Base-by-base conservation (phyloP, 75 land plant genomes). In the Ceratopteris richardii region DNA sequence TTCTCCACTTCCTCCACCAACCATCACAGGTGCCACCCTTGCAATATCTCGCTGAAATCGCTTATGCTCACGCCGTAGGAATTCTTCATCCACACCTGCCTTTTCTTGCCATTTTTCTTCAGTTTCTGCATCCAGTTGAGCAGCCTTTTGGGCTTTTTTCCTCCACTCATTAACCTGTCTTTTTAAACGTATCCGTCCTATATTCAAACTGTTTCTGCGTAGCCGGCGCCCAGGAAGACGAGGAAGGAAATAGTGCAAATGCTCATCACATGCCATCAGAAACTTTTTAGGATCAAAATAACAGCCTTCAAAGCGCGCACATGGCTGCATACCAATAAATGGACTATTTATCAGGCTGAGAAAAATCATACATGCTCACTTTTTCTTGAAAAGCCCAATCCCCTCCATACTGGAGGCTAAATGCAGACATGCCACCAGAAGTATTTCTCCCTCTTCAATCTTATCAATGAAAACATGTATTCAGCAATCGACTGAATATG, bases 81-180 rank as follows among this genome's bases (percentile, higher is more conserved):
- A 93, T 66, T 93, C 98, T 66, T 93, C 98, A 77, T 93, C 98
- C 72, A 90, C 98, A 18, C 95, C 98, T 65, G 81, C 79, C 51
- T 87, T 79, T 56, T 87, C 97, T 18, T 89, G 29, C 80, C 83
- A 87, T 54, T 82, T 92, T 66, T 92, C 97, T 72, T 92, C 96
- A 31, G 82, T 82, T 48, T 90, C 96, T 61, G 80, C 1, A 65
- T 91, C 97, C 69, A 77, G 74, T 11, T 76, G 68, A 31, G 60
- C 66, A 44, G 88, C 85, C 48, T 76, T 79, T 75, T 66, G 73
- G 61, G 72, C 64, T 29, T 31, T 17, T 64, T 84, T 84, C 48
- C 62, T 77, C 54, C 74, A 42, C 53, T 80, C 83, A 37, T 58
- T 37, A 55, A 54, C 78, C 75, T 74, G 58, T 70, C 77, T 80